These are phyloP conservation scores for Penicillium sp. DNA, from an alignment of 2,329 filamentous ascomycete genomes.

Conservation along the genomic window DNA sequence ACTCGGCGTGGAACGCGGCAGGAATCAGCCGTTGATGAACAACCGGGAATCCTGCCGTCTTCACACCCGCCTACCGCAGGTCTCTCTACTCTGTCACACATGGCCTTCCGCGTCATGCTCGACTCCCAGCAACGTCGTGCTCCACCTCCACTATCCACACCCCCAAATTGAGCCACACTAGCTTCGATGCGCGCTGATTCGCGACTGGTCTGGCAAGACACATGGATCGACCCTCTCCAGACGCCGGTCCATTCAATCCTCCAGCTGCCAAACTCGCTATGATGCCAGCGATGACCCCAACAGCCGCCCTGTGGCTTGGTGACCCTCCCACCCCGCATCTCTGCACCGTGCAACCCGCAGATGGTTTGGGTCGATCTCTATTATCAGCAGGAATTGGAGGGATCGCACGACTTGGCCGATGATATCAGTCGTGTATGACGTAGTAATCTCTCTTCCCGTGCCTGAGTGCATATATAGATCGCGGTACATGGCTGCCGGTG, in stretches of 20 bases:
- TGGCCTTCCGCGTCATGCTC: constrained; percentile 6
- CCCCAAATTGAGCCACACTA: constrained; percentile 10
- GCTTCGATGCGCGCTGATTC: constrained; percentile 8
- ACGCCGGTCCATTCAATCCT: constrained; percentile 5
- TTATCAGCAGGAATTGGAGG: constrained; percentile 9
- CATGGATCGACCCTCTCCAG: constrained; percentile 11
- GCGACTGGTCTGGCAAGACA: constrained; percentile 1
- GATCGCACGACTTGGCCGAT: constrained; percentile 5
- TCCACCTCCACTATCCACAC: constrained; percentile 11
- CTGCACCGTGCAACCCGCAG: constrained; percentile 18
- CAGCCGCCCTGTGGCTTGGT: constrained; percentile 15
- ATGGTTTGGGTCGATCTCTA: constrained; percentile 16
- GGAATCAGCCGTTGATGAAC: too few relatives aligned
- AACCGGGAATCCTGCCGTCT: too few relatives aligned
- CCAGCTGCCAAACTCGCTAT: constrained; percentile 15
- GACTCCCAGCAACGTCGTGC: constrained; percentile 7
- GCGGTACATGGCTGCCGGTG: background rate
- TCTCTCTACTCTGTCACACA: background rate
- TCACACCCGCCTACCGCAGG: background rate
- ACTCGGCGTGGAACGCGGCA: too few relatives aligned
- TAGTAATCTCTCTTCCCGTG: constrained; percentile 14
- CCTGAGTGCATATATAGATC: constrained; percentile 14
- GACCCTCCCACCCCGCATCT: constrained; percentile 6
- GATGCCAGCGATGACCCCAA: constrained; percentile 16
- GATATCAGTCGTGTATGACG: constrained; percentile 26